Conservation (phyloP, 169 alveolate species). For the Besnoitia besnoiti region DNA sequence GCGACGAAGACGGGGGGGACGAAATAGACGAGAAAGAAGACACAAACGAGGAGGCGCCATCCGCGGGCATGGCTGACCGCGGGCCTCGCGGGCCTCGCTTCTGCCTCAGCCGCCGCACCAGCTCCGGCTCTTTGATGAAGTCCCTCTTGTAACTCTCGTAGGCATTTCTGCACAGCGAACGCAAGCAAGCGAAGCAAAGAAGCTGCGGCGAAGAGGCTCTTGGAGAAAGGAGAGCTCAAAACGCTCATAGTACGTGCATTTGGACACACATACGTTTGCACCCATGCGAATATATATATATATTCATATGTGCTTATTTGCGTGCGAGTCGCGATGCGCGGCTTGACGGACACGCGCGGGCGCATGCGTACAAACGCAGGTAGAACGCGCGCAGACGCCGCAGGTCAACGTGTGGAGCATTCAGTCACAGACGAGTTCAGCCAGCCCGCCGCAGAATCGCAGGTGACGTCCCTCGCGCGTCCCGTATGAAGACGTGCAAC, state of each 20-base stretch:
- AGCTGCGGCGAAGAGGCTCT: background rate
- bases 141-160: conserved; percentile 62
- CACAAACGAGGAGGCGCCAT: background rate
- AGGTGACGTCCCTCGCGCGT: too few relatives aligned
- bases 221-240: background rate
- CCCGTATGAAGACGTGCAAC: too few relatives aligned
- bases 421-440: too few relatives aligned
- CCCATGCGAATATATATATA: background rate
- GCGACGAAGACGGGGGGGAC: background rate
- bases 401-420: too few relatives aligned
- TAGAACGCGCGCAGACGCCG: too few relatives aligned
- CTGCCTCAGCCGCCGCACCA: conserved; percentile 63
- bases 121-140: conserved; percentile 65
- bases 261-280: background rate
- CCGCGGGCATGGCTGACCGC: background rate
- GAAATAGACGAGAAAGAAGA: conserved; percentile 4
- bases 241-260: background rate
- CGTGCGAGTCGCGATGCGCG: too few relatives aligned
- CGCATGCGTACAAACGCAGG: too few relatives aligned
- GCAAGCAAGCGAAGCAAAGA: background rate
- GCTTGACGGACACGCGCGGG: too few relatives aligned
- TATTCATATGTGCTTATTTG: background rate
- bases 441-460: too few relatives aligned
- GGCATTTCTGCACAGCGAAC: conserved; percentile 45
- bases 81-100: background rate